Evolutionary conservation across 768 basidiomycete genomes (phyloP), one percentile per base, ranked within the genome.

Genomic region (Plicaturopsis crispa): DNA sequence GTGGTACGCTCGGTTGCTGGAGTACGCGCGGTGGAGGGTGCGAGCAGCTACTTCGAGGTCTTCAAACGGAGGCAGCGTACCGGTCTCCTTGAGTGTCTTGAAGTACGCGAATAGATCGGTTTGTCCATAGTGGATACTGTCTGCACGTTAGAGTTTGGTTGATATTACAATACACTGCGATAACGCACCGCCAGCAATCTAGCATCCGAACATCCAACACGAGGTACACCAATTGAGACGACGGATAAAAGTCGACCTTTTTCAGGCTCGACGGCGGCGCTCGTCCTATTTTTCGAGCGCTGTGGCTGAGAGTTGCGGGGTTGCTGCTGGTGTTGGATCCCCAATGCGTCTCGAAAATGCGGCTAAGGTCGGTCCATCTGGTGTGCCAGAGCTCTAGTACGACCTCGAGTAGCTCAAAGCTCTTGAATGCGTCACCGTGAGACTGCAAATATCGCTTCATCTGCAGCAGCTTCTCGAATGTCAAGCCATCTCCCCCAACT

Each of bases 401-500:
- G 20, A 40, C 31, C 31, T 43, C 34, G 8, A 40, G 5, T 4
- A 38, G 4, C 7, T 35, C 28, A 10, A 45, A 20, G 19, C 44
- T 41, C 32, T 39, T 16, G 24, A 42, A 36, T 10, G n/a, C 22
- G 21, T 41, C 31, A n/a, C 35, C 41, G 22, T 45, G 47, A 39
- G 42, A 48, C 30, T 48, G 40, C 33, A 47, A 34, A 24, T 48
- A 47, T 17, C 46, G 30, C 33, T 53, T 45, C 24, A 42, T 13
- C 8, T 37, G 35, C 14, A 38, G 35, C 35, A 42, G 39, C 43
- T 54, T 56, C 38, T 65, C 54, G 42, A 41, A 67, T 2, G 63
- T 61, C 22, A 63, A 47, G 1, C 65, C 63, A 47, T 66, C 61
- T 1, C 63, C 61, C 11, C 57, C 56, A 16, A 57, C 44, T 5